A percentile compares a stretch with the other conserved stretches of the same genome.
These are phyloP conservation scores for Brassica balearica DNA, from an alignment of 441 rosid genomes.

Conservation along the genomic window DNA sequence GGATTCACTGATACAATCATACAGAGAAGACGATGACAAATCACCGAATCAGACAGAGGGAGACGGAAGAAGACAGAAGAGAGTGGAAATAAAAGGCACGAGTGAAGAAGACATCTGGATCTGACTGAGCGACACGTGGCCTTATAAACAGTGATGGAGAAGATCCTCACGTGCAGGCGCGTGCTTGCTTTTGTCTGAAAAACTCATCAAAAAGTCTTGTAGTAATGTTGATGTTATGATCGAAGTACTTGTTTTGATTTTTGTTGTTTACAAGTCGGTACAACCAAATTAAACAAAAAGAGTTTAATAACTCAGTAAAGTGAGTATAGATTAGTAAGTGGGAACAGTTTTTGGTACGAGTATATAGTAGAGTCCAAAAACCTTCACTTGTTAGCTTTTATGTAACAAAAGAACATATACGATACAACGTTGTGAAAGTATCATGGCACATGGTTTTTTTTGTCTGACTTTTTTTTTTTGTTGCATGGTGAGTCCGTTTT, in stretches of 20 bases:
- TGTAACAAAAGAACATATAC: not conserved
- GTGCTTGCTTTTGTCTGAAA: conserved; percentile 32
- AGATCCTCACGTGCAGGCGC: conserved; percentile 43
- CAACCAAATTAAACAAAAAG: not conserved
- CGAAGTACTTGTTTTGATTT: not conserved
- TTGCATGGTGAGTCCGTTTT: conserved; percentile 23
- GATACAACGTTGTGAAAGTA: conserved; percentile 26
- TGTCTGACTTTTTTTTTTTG: conserved; percentile 37
- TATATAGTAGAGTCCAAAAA: not conserved
- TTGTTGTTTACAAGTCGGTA: not conserved
- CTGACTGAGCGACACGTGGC: conserved; percentile 58
- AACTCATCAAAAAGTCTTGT: conserved; percentile 1
- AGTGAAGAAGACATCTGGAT: conserved; percentile 67
- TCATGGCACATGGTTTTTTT: conserved; percentile 18
- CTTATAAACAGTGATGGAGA: conserved; percentile 43
- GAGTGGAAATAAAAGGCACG: conserved; percentile 51
- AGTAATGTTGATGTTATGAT: conserved; percentile 6
- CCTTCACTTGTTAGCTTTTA: not conserved
- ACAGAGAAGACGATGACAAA: conserved; percentile 29
- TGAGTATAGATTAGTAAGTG: not conserved
- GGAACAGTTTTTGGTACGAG: conserved; percentile 8
- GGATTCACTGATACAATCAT: conserved; percentile 38
- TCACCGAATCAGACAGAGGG: conserved; percentile 43
- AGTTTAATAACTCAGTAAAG: not conserved
- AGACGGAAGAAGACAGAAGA: conserved; percentile 36